Evolutionary conservation across 2,329 filamentous ascomycete genomes (phyloP), one percentile per base, ranked within the genome.

Genomic region (Diplodia scrobiculata): DNA sequence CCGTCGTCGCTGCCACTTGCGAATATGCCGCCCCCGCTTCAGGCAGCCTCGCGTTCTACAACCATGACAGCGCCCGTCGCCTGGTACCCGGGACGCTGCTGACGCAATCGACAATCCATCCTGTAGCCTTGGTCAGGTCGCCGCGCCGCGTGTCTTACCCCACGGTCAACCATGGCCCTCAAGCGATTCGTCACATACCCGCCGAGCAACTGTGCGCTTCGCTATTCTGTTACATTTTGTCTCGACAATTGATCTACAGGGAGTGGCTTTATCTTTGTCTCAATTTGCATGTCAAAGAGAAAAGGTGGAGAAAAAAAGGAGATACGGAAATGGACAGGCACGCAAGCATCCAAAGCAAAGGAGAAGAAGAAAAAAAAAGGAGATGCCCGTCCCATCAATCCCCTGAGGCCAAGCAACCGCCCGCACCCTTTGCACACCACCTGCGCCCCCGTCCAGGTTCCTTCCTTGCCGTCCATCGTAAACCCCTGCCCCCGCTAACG

Each of bases 401-500:
- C 54, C 64, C 54, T 58, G 64, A 53, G 55, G 58, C 65, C 65
- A 63, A 63, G 27, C 59, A 36, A 67, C 58, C 65, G 48, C 65
- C 58, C 58, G 29, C 65, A 63, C 41, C 58, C 36, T 62, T 48
- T 38, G 27, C 65, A 63, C 59, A 67, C 65, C 65, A 60, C 52
- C 58, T 50, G 38, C 58, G 65, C 58, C 58, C 58, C 65, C 65
- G 45, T 50, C 58, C 58, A 66, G 53, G 41, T 66, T 59, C 58
- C 58, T 21, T 2, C 58, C 58, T 50, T 65, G 19, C 65, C 65
- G 62, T 62, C 65, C 55, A 45, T 47, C 55, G 34, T 62, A 62
- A 60, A 52, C 50, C 63, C 63, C 63, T 48, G 52, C 65, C 54
- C 54, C 65, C 65, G 65, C 65, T 66, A 66, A 66, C 65, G 65